Evolutionary conservation across 331 rosid genomes (phyloP), one percentile per base, ranked within the genome.

Genomic region (Malus hybrid): DNA sequence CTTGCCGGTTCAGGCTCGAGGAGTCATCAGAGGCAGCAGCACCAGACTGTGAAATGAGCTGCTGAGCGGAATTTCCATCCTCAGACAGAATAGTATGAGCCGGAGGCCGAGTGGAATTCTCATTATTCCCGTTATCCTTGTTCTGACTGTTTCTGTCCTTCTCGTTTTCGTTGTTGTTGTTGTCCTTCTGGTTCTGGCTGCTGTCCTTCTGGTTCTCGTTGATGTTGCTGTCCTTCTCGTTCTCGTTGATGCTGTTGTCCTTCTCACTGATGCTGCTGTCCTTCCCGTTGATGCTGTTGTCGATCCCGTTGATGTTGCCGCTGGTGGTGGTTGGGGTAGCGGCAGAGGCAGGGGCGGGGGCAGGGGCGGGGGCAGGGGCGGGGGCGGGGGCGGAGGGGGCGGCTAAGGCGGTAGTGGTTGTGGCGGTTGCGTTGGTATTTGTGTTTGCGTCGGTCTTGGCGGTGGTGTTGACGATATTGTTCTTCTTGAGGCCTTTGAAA

Each of bases 401-500:
- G n/a, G 63, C 56, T 42, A 58, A 19, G 72, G 68, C 48, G 65
- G 44, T 28, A 9, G 64, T 76, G 44, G 78, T 56, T 63, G 74
- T 63, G 16, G 85, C 46, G 69, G 77, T 57, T 3, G 87, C 10
- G 56, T 61, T 72, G 20, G 77, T 32, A 8, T 34, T 56, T 22
- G 80, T 26, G 20, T 76, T 26, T 39, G 63, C 36, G 74, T 32
- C 67, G n/a, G 79, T 42, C 7, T 73, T 8, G 46, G 46, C 46
- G 12, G 86, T 42, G 33, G 68, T 24, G 48, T 56, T 33, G 65
- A 44, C 50, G 79, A 63, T 36, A 5, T 63, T 86, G 81, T 83
- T 83, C 71, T 81, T 83, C 86, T 74, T 88, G 9, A 68, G 84
- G 61, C 88, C 91, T 81, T 79, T 88, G 74, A 86, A 91, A 3